Conservation (phyloP, 176 grass and related monocot species). For the Bonia amplexicaulis region DNA sequence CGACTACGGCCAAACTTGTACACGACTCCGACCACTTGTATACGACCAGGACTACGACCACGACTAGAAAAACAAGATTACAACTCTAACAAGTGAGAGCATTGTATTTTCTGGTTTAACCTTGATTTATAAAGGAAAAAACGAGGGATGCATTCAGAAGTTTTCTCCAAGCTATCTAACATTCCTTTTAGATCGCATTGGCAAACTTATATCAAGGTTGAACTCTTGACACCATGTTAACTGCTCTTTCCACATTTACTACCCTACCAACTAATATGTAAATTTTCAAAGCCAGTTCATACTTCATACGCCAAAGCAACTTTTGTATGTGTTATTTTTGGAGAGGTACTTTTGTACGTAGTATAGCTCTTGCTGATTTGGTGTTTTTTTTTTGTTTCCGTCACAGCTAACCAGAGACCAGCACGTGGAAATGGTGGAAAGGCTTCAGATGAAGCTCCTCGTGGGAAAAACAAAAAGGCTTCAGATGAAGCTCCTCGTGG, state of each 20-base stretch:
- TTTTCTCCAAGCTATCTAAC: background rate
- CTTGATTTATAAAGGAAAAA: background rate
- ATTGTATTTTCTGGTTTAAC: background rate
- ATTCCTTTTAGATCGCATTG: background rate
- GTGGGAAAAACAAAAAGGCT: conserved; percentile 35
- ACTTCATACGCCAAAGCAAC: background rate
- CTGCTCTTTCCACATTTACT: background rate
- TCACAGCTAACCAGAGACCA: conserved; percentile 38
- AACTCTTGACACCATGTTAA: background rate
- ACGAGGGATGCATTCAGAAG: background rate
- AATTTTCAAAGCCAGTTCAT: background rate
- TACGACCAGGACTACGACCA: too few species aligned
- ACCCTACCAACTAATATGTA: background rate
- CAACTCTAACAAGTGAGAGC: too few species aligned
- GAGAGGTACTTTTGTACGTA: background rate
- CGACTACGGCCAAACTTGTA: too few species aligned
- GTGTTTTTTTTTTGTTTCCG: background rate
- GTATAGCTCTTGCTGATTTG: conserved; percentile 15
- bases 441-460: conserved; percentile 38
- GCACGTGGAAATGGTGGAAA: conserved; percentile 17
- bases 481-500: conserved; percentile 38
- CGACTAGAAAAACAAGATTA: too few species aligned
- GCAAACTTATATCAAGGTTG: background rate
- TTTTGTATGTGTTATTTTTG: background rate
- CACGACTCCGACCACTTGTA: too few species aligned